phyloP scores from a whole-genome alignment of 2,329 filamentous ascomycete genomes.

The Cyphellophora europaea region DNA sequence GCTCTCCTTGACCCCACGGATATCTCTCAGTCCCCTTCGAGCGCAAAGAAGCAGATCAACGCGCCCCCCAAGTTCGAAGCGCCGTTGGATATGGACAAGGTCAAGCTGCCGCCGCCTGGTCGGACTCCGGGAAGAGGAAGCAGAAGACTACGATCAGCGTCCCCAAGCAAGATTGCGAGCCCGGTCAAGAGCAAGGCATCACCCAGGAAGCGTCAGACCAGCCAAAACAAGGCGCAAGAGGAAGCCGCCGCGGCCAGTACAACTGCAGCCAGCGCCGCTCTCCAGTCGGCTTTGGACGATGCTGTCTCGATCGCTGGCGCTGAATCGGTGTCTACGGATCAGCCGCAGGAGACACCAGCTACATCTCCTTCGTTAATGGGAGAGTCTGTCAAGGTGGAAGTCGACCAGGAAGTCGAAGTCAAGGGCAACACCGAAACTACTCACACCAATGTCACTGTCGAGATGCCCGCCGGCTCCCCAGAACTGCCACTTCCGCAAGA shows the following conservation, averaged over 20 bases:
- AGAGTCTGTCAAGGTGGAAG: conserved; percentile 57
- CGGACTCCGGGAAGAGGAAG: conserved; percentile 24
- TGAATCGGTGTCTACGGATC: conserved; percentile 10
- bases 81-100: conserved; percentile 1
- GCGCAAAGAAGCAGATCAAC: conserved; percentile 64
- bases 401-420: conserved; percentile 57
- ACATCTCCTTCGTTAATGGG: conserved; percentile 17
- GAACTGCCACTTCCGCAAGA: conserved; percentile 68
- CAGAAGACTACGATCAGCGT: conserved; percentile 51
- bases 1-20: conserved; percentile 85
- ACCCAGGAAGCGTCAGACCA: conserved; percentile 44
- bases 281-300: conserved; percentile 39
- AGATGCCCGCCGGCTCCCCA: conserved; percentile 58
- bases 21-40: conserved; percentile 58
- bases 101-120: conserved; percentile 14
- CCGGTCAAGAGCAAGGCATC: conserved; percentile 32
- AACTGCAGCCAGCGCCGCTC: conserved; percentile 36
- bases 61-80: conserved; percentile 70
- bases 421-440: conserved; percentile 56
- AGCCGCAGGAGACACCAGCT: conserved; percentile 7
- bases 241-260: conserved; percentile 40
- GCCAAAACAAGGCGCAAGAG: conserved; percentile 38
- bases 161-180: conserved; percentile 36
- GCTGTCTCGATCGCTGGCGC: conserved; percentile 25
- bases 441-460: conserved; percentile 64